Evolutionary conservation across 116 monocot genomes (phyloP).

Genomic region (Posidonia oceanica): DNA sequence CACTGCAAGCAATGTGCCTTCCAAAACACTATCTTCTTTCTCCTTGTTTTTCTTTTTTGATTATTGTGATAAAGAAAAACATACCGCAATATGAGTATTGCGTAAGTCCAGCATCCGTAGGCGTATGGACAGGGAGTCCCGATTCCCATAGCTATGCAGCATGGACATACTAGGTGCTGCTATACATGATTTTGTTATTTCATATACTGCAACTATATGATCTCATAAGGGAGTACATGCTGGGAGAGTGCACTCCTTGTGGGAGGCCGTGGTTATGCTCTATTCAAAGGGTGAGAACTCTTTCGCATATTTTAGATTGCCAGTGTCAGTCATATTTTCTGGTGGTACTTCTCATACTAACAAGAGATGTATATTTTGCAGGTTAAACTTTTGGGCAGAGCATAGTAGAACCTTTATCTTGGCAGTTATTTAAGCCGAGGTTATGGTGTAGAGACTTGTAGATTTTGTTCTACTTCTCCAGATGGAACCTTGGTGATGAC

Average conservation of each 20-base stretch:
- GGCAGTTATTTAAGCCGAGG: too few relatives aligned
- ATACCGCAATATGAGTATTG: not conserved
- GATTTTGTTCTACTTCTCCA: too few relatives aligned
- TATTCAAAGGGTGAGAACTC: not conserved
- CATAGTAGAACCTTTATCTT: too few relatives aligned
- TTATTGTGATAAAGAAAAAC: not conserved
- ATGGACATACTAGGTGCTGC: slow-evolving; percentile 1
- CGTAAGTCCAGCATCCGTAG: not conserved
- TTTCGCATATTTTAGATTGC: too few relatives aligned
- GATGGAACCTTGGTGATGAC: too few relatives aligned
- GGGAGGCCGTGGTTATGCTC: not conserved
- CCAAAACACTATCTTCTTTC: not conserved
- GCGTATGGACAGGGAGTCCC: not conserved
- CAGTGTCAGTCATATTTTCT: not conserved
- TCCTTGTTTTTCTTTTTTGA: not conserved
- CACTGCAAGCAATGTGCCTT: not conserved
- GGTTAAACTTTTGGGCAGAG: too few relatives aligned
- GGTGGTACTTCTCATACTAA: not conserved
- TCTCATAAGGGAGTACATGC: not conserved
- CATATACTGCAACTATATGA: slow-evolving; percentile 1
- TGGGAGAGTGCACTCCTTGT: not conserved
- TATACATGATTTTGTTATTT: not conserved
- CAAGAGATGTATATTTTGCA: not conserved
- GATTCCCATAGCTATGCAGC: not conserved
- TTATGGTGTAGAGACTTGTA: too few relatives aligned